Evolutionary conservation across 345 rosid species (phyloP).

Genomic region (Kernera saxatilis): DNA sequence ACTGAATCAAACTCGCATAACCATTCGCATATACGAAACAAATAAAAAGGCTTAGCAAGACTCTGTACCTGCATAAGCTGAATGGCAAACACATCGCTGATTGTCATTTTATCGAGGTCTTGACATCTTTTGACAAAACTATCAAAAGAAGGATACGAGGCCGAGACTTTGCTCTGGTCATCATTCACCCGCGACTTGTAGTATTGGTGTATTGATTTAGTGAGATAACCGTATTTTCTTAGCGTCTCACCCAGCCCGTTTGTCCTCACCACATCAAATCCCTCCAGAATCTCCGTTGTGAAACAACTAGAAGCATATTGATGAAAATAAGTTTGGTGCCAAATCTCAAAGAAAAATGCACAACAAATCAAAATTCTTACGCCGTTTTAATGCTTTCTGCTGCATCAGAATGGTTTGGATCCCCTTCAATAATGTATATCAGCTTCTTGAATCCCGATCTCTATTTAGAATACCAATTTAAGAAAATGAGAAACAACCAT

Average conservation of each 20-base stretch:
- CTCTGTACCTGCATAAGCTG: constrained; percentile 90
- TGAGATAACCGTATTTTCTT: constrained; percentile 70
- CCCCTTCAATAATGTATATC: constrained; percentile 87
- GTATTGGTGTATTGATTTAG: constrained; percentile 59
- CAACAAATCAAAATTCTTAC: constrained; percentile 36
- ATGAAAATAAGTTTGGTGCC: not conserved
- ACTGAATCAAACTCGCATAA: not conserved
- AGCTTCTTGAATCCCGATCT: constrained; percentile 83
- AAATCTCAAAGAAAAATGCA: not conserved
- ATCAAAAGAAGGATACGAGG: constrained; percentile 47
- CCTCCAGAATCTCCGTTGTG: constrained; percentile 89
- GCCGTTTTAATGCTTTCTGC: constrained; percentile 91
- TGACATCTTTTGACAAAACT: constrained; percentile 65
- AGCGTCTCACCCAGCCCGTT: constrained; percentile 61
- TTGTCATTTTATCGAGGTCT: constrained; percentile 76
- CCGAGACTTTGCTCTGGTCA: constrained; percentile 29
- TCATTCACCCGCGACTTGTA: constrained; percentile 39
- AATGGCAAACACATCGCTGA: constrained; percentile 79
- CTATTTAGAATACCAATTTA: constrained; percentile 29
- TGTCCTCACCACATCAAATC: constrained; percentile 81
- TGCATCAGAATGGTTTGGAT: constrained; percentile 69
- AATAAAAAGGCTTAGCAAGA: not conserved
- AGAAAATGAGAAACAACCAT: constrained; percentile 6
- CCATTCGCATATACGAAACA: not conserved
- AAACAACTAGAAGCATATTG: constrained; percentile 54